These are phyloP conservation scores for Porodaedalea pini DNA, from an alignment of 1,284 basidiomycete genomes.

Conservation along the genomic window DNA sequence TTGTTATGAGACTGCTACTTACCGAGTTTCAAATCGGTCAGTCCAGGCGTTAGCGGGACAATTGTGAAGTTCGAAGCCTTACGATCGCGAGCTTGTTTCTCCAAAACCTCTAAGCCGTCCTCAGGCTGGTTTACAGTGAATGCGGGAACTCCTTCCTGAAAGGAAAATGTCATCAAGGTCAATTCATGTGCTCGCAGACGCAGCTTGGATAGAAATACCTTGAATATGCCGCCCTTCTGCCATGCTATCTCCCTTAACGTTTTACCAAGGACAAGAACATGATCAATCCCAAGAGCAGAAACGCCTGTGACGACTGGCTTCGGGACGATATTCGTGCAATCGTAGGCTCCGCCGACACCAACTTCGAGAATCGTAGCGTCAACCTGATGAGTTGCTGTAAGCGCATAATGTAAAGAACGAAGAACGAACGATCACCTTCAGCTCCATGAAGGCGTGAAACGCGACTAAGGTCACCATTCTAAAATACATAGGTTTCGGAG, in stretches of 20 bases:
- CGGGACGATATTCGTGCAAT: constrained; percentile 96
- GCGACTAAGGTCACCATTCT: constrained; percentile 91
- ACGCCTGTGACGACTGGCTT: constrained; percentile 87
- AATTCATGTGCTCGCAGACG: too few relatives aligned
- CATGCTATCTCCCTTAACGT: constrained; percentile 88
- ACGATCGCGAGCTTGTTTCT: constrained; percentile 61
- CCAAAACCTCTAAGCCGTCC: constrained; percentile 67
- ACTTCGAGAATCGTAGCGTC: constrained; percentile 95
- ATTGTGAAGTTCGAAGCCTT: constrained; percentile 68
- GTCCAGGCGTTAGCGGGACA: constrained; percentile 43
- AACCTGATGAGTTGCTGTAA: constrained; percentile 39
- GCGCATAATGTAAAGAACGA: neutral
- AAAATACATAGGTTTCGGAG: constrained; percentile 88
- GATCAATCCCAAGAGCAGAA: constrained; percentile 90
- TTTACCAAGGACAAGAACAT: constrained; percentile 87
- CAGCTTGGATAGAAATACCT: constrained; percentile 59
- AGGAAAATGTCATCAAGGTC: too few relatives aligned
- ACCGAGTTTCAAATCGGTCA: constrained; percentile 66
- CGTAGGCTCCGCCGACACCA: constrained; percentile 92
- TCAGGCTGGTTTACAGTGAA: constrained; percentile 76
- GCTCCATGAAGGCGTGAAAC: constrained; percentile 83
- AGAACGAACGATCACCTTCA: constrained; percentile 47
- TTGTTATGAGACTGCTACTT: constrained; percentile 20
- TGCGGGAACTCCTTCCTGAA: constrained; percentile 77
- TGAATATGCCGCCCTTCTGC: constrained; percentile 98